Conservation (phyloP, 306 rosid genomes). For the Quercus mongolica region DNA sequence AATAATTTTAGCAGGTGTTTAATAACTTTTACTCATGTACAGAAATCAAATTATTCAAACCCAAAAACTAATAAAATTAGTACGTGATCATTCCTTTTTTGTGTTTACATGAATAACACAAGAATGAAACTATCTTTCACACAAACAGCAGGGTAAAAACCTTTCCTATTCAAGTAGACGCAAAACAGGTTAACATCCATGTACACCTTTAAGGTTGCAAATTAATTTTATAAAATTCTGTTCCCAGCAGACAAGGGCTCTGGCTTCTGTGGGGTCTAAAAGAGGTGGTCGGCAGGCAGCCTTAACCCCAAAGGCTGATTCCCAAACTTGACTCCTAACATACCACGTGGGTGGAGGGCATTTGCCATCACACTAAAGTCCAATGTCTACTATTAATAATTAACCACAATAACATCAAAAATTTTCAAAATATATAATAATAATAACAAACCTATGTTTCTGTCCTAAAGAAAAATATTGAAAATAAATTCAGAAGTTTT, state of each 20-base stretch:
- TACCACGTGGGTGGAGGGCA: too few species aligned
- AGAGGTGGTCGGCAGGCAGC: too few species aligned
- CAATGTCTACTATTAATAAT: neutral
- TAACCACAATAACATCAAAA: neutral
- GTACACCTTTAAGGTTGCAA: too few species aligned
- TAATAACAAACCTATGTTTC: neutral
- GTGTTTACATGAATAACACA: neutral
- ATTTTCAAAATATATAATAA: too few species aligned
- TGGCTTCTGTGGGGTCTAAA: too few species aligned
- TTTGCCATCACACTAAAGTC: too few species aligned
- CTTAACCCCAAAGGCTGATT: too few species aligned
- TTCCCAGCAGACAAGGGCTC: too few species aligned
- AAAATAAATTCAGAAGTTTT: neutral
- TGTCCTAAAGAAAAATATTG: neutral
- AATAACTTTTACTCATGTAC: neutral
- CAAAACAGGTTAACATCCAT: neutral
- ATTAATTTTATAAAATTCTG: too few species aligned
- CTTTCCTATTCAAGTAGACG: neutral
- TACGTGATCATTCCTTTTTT: neutral
- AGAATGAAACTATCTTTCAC: neutral
- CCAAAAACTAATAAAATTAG: neutral
- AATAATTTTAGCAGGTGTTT: neutral
- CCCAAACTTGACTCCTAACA: too few species aligned
- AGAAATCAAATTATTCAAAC: neutral
- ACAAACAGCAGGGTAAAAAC: neutral